These are phyloP conservation scores for Beauveria australis DNA, from an alignment of 2,329 filamentous ascomycete species.

Conservation along the genomic window DNA sequence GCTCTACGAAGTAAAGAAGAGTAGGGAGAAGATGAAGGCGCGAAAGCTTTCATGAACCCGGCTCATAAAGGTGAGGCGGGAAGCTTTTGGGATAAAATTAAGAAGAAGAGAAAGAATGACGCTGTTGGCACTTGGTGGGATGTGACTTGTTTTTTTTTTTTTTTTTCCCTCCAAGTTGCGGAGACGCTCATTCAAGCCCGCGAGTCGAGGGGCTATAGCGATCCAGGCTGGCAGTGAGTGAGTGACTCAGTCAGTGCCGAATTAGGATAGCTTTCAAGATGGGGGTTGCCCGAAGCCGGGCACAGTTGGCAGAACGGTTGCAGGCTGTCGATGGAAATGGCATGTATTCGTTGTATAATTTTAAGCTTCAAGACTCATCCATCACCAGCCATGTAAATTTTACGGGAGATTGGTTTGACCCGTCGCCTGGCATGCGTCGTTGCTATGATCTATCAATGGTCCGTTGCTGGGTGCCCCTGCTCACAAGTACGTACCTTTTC, in stretches of 20 bases:
- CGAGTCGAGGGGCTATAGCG: not conserved
- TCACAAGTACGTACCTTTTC: too few relatives aligned
- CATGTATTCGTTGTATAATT: too few relatives aligned
- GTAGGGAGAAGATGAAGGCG: not conserved
- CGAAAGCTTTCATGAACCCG: constrained; percentile 10
- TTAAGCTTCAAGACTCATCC: too few relatives aligned
- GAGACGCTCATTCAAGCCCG: not conserved
- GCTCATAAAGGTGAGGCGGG: constrained; percentile 1
- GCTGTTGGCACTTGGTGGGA: not conserved
- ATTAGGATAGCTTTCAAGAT: not conserved
- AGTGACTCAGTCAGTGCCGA: not conserved
- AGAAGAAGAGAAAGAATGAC: not conserved
- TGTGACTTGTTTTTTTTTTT: constrained; percentile 9
- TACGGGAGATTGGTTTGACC: too few relatives aligned
- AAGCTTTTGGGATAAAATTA: not conserved
- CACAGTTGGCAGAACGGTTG: not conserved
- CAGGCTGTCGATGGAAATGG: too few relatives aligned
- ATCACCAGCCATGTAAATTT: too few relatives aligned
- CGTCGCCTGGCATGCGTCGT: too few relatives aligned
- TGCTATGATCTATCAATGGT: too few relatives aligned
- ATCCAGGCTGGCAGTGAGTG: not conserved
- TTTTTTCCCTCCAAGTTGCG: constrained; percentile 5
- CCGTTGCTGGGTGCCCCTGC: too few relatives aligned
- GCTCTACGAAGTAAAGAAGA: constrained; percentile 11
- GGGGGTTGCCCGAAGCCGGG: not conserved